A percentile compares a stretch with the other conserved stretches of the same genome.
These are phyloP conservation scores for Prunus kanzakura DNA, from an alignment of 306 rosid genomes.

Conservation along the genomic window DNA sequence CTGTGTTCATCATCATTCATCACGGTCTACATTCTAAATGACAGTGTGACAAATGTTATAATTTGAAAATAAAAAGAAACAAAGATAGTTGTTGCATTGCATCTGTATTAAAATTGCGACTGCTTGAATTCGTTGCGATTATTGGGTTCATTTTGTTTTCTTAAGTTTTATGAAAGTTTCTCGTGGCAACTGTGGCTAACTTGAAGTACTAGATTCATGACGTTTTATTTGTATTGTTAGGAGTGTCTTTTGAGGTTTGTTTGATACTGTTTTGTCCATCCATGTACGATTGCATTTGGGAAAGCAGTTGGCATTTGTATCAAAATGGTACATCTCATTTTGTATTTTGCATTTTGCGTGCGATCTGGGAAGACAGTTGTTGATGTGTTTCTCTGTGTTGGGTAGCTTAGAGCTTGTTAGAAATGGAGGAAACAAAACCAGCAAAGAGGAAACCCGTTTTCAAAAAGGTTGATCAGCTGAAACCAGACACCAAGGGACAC, in stretches of 20 bases:
- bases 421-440: conserved; percentile 11
- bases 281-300: not conserved
- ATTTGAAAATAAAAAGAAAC: not conserved
- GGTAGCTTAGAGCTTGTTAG: not conserved
- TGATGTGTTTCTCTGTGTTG: not conserved
- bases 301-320: not conserved
- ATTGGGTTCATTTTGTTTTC: not conserved
- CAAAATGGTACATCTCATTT: not conserved
- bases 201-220: not conserved
- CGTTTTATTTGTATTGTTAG: not conserved
- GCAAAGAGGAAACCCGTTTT: conserved; percentile 18
- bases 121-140: not conserved
- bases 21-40: not conserved
- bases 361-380: not conserved
- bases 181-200: not conserved
- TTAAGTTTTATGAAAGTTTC: not conserved
- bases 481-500: conserved; percentile 19
- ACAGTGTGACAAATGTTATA: not conserved
- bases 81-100: not conserved
- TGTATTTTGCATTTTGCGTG: not conserved
- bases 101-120: not conserved
- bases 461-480: conserved; percentile 22
- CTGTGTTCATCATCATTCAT: not conserved
- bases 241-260: not conserved
- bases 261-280: not conserved